Evolutionary conservation across 495 filamentous ascomycete genomes (phyloP).

Genomic region (Bombardia bombarda): DNA sequence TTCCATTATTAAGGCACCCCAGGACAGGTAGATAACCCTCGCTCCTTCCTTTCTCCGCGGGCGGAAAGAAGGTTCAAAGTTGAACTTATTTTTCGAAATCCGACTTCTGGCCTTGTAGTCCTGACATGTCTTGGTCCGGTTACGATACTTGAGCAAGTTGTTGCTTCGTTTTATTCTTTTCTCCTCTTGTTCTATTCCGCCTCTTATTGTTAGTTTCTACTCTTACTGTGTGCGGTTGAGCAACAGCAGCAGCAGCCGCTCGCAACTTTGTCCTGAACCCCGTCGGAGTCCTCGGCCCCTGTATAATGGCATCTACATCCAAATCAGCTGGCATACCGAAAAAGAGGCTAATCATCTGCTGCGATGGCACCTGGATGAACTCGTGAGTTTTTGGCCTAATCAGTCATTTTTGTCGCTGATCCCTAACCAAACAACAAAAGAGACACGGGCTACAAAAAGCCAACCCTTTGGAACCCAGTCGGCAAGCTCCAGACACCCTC

Average conservation of each 20-base stretch:
- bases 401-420: neutral
- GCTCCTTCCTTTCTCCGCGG: neutral
- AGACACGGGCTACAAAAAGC: conserved; percentile 29
- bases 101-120: neutral
- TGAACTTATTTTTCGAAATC: neutral
- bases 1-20: neutral
- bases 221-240: neutral
- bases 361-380: conserved; percentile 44
- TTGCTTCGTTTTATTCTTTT: neutral
- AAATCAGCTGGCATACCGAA: neutral
- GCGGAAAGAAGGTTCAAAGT: too few species aligned
- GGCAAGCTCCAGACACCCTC: conserved; percentile 33
- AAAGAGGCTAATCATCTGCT: conserved; percentile 39
- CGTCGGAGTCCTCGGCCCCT: neutral
- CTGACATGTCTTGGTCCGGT: neutral
- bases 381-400: conserved; percentile 14
- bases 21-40: neutral
- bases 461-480: conserved; percentile 17
- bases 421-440: conserved; percentile 7
- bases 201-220: neutral
- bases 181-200: neutral
- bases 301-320: neutral
- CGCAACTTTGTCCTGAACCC: neutral
- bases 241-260: neutral
- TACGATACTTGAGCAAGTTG: neutral